A percentile compares a stretch with the other conserved stretches of the same genome.
These are phyloP conservation scores for Silene conica DNA, from an alignment of 148 eudicot species.

Conservation along the genomic window DNA sequence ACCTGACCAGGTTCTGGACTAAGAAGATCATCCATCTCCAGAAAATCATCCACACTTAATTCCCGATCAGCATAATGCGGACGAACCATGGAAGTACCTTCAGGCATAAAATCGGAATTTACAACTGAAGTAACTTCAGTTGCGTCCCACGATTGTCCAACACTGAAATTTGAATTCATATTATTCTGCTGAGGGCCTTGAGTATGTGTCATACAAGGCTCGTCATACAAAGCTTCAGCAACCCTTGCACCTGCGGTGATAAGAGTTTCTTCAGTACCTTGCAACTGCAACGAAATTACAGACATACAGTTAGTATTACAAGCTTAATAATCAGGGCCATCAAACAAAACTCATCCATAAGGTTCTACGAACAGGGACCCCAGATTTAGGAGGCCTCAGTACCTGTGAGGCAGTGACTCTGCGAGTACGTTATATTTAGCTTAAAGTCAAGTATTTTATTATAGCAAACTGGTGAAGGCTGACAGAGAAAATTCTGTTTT, in stretches of 20 bases:
- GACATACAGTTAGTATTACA: slow-evolving; percentile 1
- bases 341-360: not conserved
- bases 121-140: slow-evolving; percentile 39
- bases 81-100: not conserved
- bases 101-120: not conserved
- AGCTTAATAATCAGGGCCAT: not conserved
- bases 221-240: slow-evolving; percentile 19
- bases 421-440: too few species aligned
- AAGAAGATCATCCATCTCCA: slow-evolving; percentile 80
- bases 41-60: slow-evolving; percentile 39
- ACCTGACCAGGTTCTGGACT: slow-evolving; percentile 40
- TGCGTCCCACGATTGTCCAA: slow-evolving; percentile 28
- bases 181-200: slow-evolving; percentile 23
- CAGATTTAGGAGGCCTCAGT: too few species aligned
- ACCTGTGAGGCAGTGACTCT: too few species aligned
- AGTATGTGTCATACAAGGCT: slow-evolving; percentile 18
- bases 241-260: slow-evolving; percentile 30
- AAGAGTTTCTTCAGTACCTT: slow-evolving; percentile 32
- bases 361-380: too few species aligned
- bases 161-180: slow-evolving; percentile 22
- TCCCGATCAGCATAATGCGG: not conserved
- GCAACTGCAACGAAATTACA: slow-evolving; percentile 25
- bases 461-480: too few species aligned
- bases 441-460: too few species aligned
- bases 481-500: too few species aligned